phyloP scores from a whole-genome alignment of 257 asterid genomes.

The Cordia subcordata region DNA sequence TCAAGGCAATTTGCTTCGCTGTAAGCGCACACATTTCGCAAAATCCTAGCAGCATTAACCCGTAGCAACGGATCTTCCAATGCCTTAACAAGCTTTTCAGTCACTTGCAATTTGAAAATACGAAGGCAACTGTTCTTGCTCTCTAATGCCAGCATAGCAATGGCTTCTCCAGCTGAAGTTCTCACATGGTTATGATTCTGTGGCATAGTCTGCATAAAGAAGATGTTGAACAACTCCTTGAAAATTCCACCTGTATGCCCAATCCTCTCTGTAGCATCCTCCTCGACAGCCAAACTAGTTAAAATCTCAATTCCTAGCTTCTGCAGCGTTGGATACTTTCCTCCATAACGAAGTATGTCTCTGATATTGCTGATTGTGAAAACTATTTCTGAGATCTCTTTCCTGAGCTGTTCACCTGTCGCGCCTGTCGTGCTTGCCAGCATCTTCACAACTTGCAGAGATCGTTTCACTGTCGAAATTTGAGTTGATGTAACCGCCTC shows the following conservation, averaged over 20 bases:
- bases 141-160: conserved; percentile 70
- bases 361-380: conserved; percentile 72
- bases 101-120: conserved; percentile 43
- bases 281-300: conserved; percentile 63
- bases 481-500: conserved; percentile 55
- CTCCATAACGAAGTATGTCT: conserved; percentile 63
- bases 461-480: conserved; percentile 56
- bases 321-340: conserved; percentile 57
- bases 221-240: conserved; percentile 54
- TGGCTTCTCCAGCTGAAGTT: conserved; percentile 79
- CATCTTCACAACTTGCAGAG: conserved; percentile 77
- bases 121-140: conserved; percentile 47
- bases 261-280: conserved; percentile 81
- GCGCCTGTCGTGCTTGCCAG: conserved; percentile 63
- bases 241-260: conserved; percentile 78
- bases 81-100: conserved; percentile 43
- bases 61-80: conserved; percentile 53
- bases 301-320: conserved; percentile 69
- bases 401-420: conserved; percentile 68
- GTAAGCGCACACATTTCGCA: conserved; percentile 65
- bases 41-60: conserved; percentile 58
- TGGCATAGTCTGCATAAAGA: conserved; percentile 39
- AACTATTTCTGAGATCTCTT: conserved; percentile 79
- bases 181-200: conserved; percentile 37
- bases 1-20: conserved; percentile 54